Conservation (phyloP, 805 yeast species). For the Lachancea sp. region DNA sequence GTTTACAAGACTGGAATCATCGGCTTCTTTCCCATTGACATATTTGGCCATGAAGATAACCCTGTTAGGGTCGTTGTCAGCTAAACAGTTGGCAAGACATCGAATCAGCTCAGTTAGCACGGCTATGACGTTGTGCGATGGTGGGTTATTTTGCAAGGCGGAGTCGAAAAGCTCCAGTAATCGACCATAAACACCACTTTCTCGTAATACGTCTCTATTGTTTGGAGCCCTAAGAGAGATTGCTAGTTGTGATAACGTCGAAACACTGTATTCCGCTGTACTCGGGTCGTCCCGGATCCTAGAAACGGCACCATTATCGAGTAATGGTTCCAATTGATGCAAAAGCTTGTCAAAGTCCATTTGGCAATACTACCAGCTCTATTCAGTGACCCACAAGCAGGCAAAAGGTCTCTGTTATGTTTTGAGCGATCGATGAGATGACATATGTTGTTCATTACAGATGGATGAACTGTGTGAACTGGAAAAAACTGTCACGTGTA, state of each 20-base stretch:
- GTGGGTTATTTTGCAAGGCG: slow-evolving; percentile 7
- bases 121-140: slow-evolving; percentile 7
- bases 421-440: too few species aligned
- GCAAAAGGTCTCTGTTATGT: too few species aligned
- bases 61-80: slow-evolving; percentile 30
- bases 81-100: slow-evolving; percentile 30
- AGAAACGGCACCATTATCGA: slow-evolving; percentile 15
- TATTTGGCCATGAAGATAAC: slow-evolving; percentile 9
- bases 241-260: slow-evolving; percentile 28
- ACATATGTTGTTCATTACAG: too few species aligned
- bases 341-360: slow-evolving; percentile 33
- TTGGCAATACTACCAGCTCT: too few species aligned
- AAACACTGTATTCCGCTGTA: slow-evolving; percentile 16
- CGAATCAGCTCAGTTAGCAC: slow-evolving; percentile 28
- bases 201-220: slow-evolving; percentile 28
- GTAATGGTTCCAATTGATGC: slow-evolving; percentile 28
- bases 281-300: slow-evolving; percentile 19
- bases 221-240: slow-evolving; percentile 24
- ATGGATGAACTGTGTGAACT: too few species aligned
- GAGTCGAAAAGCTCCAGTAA: slow-evolving; percentile 16
- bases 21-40: neutral
- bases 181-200: slow-evolving; percentile 22
- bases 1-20: slow-evolving; percentile 5
- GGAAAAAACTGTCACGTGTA: too few species aligned
- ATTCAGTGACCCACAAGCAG: too few species aligned